Base-by-base conservation (phyloP, 2,329 filamentous ascomycete species). In the Sodiomyces alkalinus region DNA sequence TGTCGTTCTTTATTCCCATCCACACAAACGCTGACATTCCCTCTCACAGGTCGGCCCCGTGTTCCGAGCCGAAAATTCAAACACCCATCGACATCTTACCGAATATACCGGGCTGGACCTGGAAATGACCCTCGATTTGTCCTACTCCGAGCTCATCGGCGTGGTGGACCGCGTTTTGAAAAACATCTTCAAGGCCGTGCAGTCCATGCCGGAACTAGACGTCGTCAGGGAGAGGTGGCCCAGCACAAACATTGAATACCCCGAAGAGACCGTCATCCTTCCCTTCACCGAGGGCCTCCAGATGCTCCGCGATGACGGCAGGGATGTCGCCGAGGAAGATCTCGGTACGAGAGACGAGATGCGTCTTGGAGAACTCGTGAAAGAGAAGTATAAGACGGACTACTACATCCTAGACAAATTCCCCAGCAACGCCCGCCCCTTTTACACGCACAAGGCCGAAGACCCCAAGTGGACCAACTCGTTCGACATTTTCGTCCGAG, bases 371-470 rank as follows among this genome's bases (percentile, higher is more conserved):
- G 64, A 81, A 44, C 59, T 94, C 11, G 73, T 94, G 44, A 87
- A 80, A 54, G 72, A 92, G 46, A 85, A 86, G 55, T 90, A 79
- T 44, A 64, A 71, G 31, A 92, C 86, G 1, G 86, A 94, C 44
- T 93, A 92, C 57, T 94, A 90, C 53, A 78, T 94, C 37, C 66
- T 94, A 22, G 86, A 94, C 64, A 92, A 92, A 46, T 94, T 94
- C 59, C 86, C 86, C 1, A 61, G 71, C 14, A 76, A 73, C 6
- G 86, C 81, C 3, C 72, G 86, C 23, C 86, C 86, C 0, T 93
- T 94, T 55, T 93, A 94, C 47, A 82, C 86, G 2, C 86, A 92
- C 68, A 81, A 92, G 37, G 68, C 76, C 2, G 61, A 75, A 11
- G 71, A 92, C 43, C 60, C 69, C 9, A 62, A 67, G 19, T 72